Evolutionary conservation across 257 asterid species (phyloP).

Genomic region (Solanum tacnaense): DNA sequence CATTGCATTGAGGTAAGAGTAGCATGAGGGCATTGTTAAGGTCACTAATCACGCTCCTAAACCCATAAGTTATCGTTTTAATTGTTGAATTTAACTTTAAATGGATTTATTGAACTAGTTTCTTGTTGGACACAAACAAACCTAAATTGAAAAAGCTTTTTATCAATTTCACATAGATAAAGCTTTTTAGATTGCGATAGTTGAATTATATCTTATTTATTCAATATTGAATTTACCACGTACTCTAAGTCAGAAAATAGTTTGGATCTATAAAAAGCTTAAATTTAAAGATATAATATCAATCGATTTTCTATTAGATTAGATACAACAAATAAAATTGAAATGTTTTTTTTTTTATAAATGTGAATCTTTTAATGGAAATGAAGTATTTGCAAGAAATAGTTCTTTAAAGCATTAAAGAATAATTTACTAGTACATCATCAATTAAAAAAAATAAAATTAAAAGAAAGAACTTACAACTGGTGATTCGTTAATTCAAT

Average conservation of each 20-base stretch:
- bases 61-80: neutral
- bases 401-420: neutral
- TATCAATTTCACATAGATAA: no score
- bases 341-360: no score
- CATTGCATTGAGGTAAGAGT: neutral
- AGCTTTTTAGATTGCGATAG: neutral
- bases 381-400: neutral
- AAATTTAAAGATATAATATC: neutral
- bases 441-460: no score
- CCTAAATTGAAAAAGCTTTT: neutral
- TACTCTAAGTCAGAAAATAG: neutral
- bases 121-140: neutral
- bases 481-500: neutral
- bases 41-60: neutral
- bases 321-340: neutral
- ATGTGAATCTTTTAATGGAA: neutral
- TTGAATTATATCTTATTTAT: neutral
- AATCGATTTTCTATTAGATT: neutral
- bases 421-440: neutral
- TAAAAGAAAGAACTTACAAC: neutral
- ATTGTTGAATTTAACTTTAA: neutral
- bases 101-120: neutral
- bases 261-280: neutral
- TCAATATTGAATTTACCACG: neutral
- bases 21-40: neutral